Evolutionary conservation across 805 yeast genomes (phyloP).

Genomic region (Candida rishiriensis): DNA sequence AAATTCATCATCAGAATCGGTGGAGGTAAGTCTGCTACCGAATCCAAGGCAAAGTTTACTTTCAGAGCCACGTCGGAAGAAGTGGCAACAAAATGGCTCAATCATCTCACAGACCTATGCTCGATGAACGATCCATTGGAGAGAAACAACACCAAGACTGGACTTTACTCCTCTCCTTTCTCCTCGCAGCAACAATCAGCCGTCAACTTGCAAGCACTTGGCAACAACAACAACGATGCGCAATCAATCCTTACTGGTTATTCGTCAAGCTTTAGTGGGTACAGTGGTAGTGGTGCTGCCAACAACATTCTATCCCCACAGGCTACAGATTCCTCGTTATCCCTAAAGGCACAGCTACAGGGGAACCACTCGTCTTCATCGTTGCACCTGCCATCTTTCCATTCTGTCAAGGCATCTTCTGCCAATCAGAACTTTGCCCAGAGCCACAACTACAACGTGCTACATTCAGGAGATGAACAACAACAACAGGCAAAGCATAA

Average conservation of each 20-base stretch:
- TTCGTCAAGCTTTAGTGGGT: slow-evolving; percentile 2
- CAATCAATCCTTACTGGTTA: slow-evolving; percentile 2
- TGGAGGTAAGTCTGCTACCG: slow-evolving; percentile 6
- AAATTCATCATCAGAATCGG: slow-evolving; percentile 37
- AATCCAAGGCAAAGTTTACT: slow-evolving; percentile 24
- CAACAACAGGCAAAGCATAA: slow-evolving; percentile 4
- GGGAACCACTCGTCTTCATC: slow-evolving; percentile 18
- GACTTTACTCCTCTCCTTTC: slow-evolving; percentile 7
- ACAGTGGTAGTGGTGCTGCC: slow-evolving; percentile 10
- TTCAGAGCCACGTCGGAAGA: slow-evolving; percentile 42
- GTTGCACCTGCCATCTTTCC: slow-evolving; percentile 23
- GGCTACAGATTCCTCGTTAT: not conserved
- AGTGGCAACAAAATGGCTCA: slow-evolving; percentile 49
- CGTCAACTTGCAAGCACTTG: slow-evolving; percentile 2
- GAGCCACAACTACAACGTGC: not conserved
- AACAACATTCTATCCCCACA: slow-evolving; percentile 2
- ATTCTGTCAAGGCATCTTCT: slow-evolving; percentile 14
- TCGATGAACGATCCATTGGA: slow-evolving; percentile 42
- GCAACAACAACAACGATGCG: too few species aligned
- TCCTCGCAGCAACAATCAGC: slow-evolving; percentile 7
- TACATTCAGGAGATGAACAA: not conserved
- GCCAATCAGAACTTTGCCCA: slow-evolving; percentile 1
- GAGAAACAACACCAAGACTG: slow-evolving; percentile 44
- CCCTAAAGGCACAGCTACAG: slow-evolving; percentile 5
- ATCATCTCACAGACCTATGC: slow-evolving; percentile 49